Conservation (phyloP, 1,284 basidiomycete genomes). For the Wolfiporia cocos region DNA sequence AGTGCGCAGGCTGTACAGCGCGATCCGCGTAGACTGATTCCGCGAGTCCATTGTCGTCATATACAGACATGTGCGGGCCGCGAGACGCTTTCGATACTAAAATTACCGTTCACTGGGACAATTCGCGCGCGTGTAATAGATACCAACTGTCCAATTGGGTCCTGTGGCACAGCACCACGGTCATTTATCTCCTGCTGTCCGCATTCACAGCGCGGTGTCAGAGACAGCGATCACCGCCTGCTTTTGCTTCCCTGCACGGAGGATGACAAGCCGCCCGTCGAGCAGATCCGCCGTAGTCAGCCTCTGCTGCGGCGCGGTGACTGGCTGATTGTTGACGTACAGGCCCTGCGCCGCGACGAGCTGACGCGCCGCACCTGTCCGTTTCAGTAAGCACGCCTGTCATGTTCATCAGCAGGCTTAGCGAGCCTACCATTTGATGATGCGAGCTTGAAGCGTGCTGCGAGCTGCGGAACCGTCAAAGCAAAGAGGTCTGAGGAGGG, state of each 20-base stretch:
- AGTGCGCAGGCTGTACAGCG: slow-evolving; percentile 73
- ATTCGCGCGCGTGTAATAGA: no score
- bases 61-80: no score
- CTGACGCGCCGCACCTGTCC: slow-evolving; percentile 45
- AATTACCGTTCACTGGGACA: no score
- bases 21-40: slow-evolving; percentile 66
- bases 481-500: slow-evolving; percentile 38
- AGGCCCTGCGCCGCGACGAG: slow-evolving; percentile 46
- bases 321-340: slow-evolving; percentile 44
- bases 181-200: no score
- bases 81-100: no score
- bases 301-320: slow-evolving; percentile 37
- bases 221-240: slow-evolving; percentile 62
- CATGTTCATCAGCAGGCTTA: background rate
- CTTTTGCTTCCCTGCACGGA: slow-evolving; percentile 75
- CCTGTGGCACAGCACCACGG: no score
- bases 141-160: no score
- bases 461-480: slow-evolving; percentile 50
- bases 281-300: slow-evolving; percentile 51
- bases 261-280: slow-evolving; percentile 55
- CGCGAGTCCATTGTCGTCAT: no score
- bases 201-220: no score
- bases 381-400: background rate
- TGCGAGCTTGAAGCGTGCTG: slow-evolving; percentile 43
- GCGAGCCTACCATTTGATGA: slow-evolving; percentile 45